A percentile compares a stretch with the other conserved stretches of the same genome.
These are phyloP conservation scores for Coemansia sp. DNA, from an alignment of 192 early-diverging fungal species.

Conservation along the genomic window DNA sequence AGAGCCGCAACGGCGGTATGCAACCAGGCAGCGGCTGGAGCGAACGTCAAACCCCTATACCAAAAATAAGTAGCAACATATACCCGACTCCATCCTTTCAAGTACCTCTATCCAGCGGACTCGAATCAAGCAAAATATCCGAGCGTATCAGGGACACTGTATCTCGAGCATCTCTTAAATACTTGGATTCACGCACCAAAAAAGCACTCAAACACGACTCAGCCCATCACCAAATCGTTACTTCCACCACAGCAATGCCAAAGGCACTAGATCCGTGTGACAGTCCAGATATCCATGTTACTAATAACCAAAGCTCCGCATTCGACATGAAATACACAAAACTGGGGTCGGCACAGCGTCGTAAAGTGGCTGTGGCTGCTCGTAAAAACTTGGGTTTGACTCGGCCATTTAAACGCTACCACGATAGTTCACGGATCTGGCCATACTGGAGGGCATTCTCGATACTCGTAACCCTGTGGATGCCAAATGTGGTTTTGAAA, in stretches of 20 bases:
- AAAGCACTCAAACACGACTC: conserved; percentile 19
- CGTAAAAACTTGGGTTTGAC: neutral
- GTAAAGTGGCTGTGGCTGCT: neutral
- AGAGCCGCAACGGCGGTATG: neutral
- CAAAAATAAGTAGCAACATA: neutral
- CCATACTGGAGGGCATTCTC: conserved; percentile 64
- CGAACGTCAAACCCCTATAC: neutral
- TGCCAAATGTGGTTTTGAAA: conserved; percentile 55
- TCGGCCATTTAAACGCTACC: conserved; percentile 24
- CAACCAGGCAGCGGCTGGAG: conserved; percentile 14
- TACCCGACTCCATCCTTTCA: neutral
- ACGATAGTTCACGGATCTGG: conserved; percentile 28
- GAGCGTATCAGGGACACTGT: conserved; percentile 35
- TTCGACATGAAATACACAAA: conserved; percentile 1
- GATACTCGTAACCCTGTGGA: conserved; percentile 66
- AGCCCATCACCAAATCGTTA: neutral
- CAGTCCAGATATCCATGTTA: too few relatives aligned
- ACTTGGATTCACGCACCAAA: conserved; percentile 25
- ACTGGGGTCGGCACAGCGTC: neutral
- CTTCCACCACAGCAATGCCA: too few relatives aligned
- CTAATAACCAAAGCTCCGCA: too few relatives aligned
- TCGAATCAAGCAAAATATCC: conserved; percentile 2
- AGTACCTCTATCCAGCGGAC: too few relatives aligned
- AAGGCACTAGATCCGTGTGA: too few relatives aligned
- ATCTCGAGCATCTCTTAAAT: conserved; percentile 43